Evolutionary conservation across 345 rosid species (phyloP).

Genomic region (Excoecaria cochinchinensis): DNA sequence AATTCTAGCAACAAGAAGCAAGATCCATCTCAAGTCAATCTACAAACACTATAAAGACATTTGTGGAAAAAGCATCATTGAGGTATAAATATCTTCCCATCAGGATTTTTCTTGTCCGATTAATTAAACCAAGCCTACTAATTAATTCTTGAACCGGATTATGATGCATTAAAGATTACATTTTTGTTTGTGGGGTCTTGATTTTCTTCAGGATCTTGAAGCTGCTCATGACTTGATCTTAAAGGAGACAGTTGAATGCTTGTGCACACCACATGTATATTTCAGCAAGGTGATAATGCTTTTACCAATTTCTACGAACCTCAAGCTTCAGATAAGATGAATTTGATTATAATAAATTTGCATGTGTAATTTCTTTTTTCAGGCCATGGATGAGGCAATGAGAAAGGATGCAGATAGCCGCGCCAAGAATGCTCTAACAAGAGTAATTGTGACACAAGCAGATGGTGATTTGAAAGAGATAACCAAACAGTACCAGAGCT

Average conservation of each 20-base stretch:
- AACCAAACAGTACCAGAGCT: conserved; percentile 39
- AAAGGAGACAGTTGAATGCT: conserved; percentile 55
- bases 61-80: conserved; percentile 44
- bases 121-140: too few relatives aligned
- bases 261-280: conserved; percentile 58
- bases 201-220: conserved; percentile 46
- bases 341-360: neutral
- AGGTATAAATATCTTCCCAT: conserved; percentile 32
- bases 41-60: conserved; percentile 50
- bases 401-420: conserved; percentile 46
- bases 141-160: neutral
- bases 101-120: too few relatives aligned
- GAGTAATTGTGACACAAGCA: conserved; percentile 73
- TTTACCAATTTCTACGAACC: neutral
- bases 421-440: conserved; percentile 57
- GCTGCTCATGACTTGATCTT: conserved; percentile 32
- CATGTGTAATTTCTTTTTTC: conserved; percentile 2
- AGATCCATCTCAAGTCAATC: conserved; percentile 55
- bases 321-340: neutral
- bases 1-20: conserved; percentile 83
- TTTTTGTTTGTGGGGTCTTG: too few relatives aligned
- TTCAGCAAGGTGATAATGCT: conserved; percentile 58
- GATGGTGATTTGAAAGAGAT: conserved; percentile 63
- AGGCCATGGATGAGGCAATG: conserved; percentile 66
- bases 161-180: neutral